A percentile compares a stretch with the other conserved stretches of the same genome.
These are phyloP conservation scores for Sugiyamaella grinbergsii DNA, from an alignment of 1,139 yeast species.

Conservation along the genomic window DNA sequence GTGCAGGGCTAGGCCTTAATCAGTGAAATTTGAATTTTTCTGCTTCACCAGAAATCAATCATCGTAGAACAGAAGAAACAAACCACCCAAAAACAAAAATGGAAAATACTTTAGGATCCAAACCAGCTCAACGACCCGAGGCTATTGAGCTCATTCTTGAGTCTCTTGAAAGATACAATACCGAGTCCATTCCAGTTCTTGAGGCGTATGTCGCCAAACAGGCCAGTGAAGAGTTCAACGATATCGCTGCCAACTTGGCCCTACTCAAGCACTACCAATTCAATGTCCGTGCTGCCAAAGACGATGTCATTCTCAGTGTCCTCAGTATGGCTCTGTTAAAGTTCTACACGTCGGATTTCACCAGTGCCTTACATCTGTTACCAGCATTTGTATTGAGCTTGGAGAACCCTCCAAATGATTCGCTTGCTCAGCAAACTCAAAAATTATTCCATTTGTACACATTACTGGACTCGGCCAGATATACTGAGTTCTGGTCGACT, in stretches of 20 bases:
- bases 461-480: constrained; percentile 44
- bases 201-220: constrained; percentile 49
- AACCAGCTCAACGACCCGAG: constrained; percentile 46
- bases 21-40: neutral
- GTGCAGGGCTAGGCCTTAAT: neutral
- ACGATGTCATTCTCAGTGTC: constrained; percentile 46
- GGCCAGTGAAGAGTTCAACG: constrained; percentile 45
- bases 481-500: constrained; percentile 44
- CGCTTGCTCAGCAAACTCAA: constrained; percentile 43
- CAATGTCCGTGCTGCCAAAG: constrained; percentile 44
- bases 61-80: no score
- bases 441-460: constrained; percentile 44
- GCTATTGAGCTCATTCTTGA: constrained; percentile 44
- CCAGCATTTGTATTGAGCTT: constrained; percentile 45
- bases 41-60: constrained; percentile 33
- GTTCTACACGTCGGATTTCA: constrained; percentile 49
- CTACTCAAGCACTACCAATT: constrained; percentile 49
- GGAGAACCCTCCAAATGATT: constrained; percentile 33
- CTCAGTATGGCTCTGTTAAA: constrained; percentile 48
- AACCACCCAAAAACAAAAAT: no score
- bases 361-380: constrained; percentile 48
- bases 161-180: constrained; percentile 50
- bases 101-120: constrained; percentile 39
- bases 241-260: constrained; percentile 51
- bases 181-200: constrained; percentile 47